phyloP scores from a whole-genome alignment of 73 alveolate genomes.

The Tetrahymena malaccensis region DNA sequence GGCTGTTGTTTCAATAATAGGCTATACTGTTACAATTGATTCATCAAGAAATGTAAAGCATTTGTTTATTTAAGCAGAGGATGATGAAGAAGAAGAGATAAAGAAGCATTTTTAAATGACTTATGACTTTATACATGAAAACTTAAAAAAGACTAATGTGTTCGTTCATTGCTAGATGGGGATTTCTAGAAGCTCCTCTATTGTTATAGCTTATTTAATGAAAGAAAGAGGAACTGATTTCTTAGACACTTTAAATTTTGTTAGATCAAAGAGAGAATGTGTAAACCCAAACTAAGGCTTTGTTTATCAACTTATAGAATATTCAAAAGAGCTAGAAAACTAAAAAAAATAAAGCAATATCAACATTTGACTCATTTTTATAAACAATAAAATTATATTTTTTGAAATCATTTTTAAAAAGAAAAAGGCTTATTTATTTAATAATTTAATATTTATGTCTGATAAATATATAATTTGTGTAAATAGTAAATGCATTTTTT shows the following conservation, averaged over 20 bases:
- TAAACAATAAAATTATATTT: background rate
- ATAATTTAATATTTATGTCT: no score
- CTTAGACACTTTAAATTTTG: conserved; percentile 75
- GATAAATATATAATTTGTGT: no score
- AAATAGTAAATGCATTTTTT: no score
- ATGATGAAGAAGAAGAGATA: conserved; percentile 14
- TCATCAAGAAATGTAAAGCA: conserved; percentile 3
- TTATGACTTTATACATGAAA: conserved; percentile 20
- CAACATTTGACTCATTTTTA: background rate
- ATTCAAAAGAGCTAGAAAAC: conserved; percentile 33
- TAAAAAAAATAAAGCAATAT: background rate
- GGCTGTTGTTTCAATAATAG: background rate
- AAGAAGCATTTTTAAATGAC: conserved; percentile 2
- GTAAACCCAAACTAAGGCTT: conserved; percentile 91
- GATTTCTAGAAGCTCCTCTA: conserved; percentile 82
- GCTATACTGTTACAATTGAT: background rate
- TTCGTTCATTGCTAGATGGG: conserved; percentile 94
- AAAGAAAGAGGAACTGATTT: conserved; percentile 63
- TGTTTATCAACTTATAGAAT: conserved; percentile 57
- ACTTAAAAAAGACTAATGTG: conserved; percentile 34
- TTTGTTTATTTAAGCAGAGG: background rate
- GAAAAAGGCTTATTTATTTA: no score
- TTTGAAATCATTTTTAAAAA: no score
- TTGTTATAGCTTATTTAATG: conserved; percentile 88
- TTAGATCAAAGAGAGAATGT: conserved; percentile 65